Percentiles rank a stretch among this genome's conserved stretches.
phyloP scores from a whole-genome alignment of 75 land plant species.

The Azolla pinnata region DNA sequence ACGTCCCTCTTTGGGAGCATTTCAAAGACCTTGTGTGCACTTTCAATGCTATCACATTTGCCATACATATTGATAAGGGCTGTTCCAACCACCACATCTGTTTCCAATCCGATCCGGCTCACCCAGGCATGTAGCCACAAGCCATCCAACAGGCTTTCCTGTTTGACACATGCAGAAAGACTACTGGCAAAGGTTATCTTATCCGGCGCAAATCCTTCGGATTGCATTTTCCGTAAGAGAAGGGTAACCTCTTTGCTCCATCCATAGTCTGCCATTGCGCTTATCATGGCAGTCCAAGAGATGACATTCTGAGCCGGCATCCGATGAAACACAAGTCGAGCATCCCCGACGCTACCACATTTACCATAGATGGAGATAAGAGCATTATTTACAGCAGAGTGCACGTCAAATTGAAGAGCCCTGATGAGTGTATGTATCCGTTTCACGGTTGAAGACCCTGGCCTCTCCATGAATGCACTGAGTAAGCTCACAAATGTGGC shows the following conservation, averaged over 20 bases:
- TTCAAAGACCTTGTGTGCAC: slow-evolving; percentile 8
- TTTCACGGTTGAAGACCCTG: not conserved
- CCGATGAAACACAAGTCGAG: not conserved
- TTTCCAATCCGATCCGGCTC: slow-evolving; percentile 8
- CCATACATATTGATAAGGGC: slow-evolving; percentile 22
- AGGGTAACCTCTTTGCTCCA: not conserved
- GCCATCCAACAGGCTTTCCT: slow-evolving; percentile 8
- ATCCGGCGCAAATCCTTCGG: slow-evolving; percentile 7
- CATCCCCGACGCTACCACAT: slow-evolving; percentile 14
- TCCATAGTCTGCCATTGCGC: not conserved
- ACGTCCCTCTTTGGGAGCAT: not conserved
- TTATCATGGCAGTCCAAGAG: slow-evolving; percentile 9
- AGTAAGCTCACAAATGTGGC: slow-evolving; percentile 1
- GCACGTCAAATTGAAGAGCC: slow-evolving; percentile 1
- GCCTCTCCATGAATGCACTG: not conserved
- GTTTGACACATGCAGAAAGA: slow-evolving; percentile 7
- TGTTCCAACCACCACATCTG: slow-evolving; percentile 10
- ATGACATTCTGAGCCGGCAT: slow-evolving; percentile 1
- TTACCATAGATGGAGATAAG: slow-evolving; percentile 17
- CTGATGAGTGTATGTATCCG: slow-evolving; percentile 11
- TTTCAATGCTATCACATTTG: slow-evolving; percentile 18
- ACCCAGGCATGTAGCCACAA: slow-evolving; percentile 5
- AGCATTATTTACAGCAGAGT: slow-evolving; percentile 4
- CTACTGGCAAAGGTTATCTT: slow-evolving; percentile 10
- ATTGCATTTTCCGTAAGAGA: not conserved